Percentiles rank a stretch among this genome's conserved stretches.
Evolutionary conservation across 305 asterid species (phyloP).

Genomic region (Ilex paraguariensis): DNA sequence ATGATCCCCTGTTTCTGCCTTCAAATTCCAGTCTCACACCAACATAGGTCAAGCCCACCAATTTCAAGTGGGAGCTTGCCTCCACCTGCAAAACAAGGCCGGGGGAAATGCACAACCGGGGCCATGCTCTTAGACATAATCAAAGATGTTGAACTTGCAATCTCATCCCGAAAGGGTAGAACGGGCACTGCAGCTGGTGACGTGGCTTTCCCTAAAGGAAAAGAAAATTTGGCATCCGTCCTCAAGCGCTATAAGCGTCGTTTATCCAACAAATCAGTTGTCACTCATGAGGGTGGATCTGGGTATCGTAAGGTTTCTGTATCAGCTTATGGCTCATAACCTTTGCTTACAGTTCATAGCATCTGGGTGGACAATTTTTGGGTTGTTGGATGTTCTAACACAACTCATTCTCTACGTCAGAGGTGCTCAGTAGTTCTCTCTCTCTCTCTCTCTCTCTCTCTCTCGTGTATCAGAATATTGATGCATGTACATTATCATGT

Average conservation of each 20-base stretch:
- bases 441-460: too few species aligned
- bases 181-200: conserved; percentile 98
- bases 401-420: conserved; percentile 8
- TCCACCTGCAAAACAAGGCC: conserved; percentile 60
- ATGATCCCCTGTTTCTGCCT: conserved; percentile 85
- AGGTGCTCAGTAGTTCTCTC: conserved; percentile 10
- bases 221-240: conserved; percentile 82
- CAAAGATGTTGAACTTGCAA: conserved; percentile 78
- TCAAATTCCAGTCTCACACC: conserved; percentile 66
- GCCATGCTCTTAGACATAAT: conserved; percentile 57
- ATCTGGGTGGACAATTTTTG: conserved; percentile 16
- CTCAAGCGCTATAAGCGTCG: conserved; percentile 90
- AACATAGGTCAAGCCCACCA: conserved; percentile 46
- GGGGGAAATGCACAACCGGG: conserved; percentile 83
- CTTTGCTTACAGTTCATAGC: conserved; percentile 22
- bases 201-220: conserved; percentile 93
- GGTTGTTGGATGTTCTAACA: conserved; percentile 15
- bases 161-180: conserved; percentile 85
- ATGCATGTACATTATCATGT: conserved; percentile 17
- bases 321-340: conserved; percentile 30
- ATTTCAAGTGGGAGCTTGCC: conserved; percentile 62
- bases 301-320: conserved; percentile 25
- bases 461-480: too few species aligned
- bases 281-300: conserved; percentile 30
- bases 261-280: conserved; percentile 51